These are phyloP conservation scores for Cryptococcus neoformans DNA, from an alignment of 1,284 basidiomycete species.

Conservation along the genomic window DNA sequence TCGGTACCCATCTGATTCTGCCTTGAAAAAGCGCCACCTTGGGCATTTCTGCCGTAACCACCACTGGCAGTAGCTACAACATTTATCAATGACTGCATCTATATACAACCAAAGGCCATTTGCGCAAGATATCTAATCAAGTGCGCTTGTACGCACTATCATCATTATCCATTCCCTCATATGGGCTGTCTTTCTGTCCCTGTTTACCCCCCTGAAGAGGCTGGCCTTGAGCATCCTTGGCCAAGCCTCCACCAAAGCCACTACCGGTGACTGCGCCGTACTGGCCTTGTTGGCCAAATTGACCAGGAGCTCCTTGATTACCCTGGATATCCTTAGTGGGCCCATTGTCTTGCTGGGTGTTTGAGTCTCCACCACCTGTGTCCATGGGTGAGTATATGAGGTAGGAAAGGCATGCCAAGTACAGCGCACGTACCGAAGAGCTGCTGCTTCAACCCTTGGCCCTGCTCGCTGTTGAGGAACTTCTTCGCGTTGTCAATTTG, in stretches of 20 bases:
- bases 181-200: constrained; percentile 15
- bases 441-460: constrained; percentile 22
- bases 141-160: constrained; percentile 8
- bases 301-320: constrained; percentile 18
- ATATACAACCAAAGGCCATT: constrained; percentile 1
- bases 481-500: constrained; percentile 27
- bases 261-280: constrained; percentile 19
- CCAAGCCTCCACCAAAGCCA: constrained; percentile 21
- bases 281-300: constrained; percentile 22
- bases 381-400: neutral
- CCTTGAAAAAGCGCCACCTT: constrained; percentile 36
- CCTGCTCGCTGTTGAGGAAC: constrained; percentile 26
- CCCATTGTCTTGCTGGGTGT: constrained; percentile 1
- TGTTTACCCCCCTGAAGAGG: constrained; percentile 13
- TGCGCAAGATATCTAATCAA: neutral
- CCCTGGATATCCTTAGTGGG: constrained; percentile 14
- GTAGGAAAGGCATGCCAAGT: neutral
- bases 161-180: constrained; percentile 21
- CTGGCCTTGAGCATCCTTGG: constrained; percentile 11
- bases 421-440: constrained; percentile 9
- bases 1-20: constrained; percentile 29
- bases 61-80: constrained; percentile 25
- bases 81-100: neutral
- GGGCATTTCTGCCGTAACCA: constrained; percentile 37
- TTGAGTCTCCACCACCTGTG: neutral